Conservation (phyloP, 345 rosid genomes). For the Alliaria petiolata region DNA sequence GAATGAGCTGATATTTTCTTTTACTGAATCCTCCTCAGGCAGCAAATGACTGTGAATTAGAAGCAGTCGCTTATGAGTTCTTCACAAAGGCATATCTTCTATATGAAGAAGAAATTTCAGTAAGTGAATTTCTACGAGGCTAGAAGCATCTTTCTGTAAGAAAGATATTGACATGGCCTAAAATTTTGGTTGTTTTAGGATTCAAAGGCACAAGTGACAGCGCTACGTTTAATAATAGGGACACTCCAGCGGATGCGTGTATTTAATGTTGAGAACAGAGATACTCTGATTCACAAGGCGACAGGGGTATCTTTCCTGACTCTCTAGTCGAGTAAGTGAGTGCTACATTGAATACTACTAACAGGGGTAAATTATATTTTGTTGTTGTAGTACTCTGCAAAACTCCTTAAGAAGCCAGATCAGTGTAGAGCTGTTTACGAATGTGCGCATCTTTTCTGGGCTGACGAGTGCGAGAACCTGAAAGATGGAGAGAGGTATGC, state of each 20-base stretch:
- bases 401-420: slow-evolving; percentile 95
- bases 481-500: slow-evolving; percentile 96
- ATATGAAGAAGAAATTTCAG: slow-evolving; percentile 97
- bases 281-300: slow-evolving; percentile 87
- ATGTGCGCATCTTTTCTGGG: slow-evolving; percentile 95
- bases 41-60: slow-evolving; percentile 86
- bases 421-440: slow-evolving; percentile 96
- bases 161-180: slow-evolving; percentile 14
- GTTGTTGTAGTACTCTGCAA: slow-evolving; percentile 84
- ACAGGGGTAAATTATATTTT: neutral
- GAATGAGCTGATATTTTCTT: slow-evolving; percentile 11
- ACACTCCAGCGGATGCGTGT: slow-evolving; percentile 96
- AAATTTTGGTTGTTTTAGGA: slow-evolving; percentile 49
- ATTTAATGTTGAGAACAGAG: slow-evolving; percentile 91
- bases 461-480: slow-evolving; percentile 69
- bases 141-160: neutral
- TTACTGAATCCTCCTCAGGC: slow-evolving; percentile 47
- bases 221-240: slow-evolving; percentile 82
- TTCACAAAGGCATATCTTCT: slow-evolving; percentile 94
- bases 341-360: neutral
- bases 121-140: slow-evolving; percentile 41
- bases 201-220: slow-evolving; percentile 93
- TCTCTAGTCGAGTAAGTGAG: slow-evolving; percentile 2
- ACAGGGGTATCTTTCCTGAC: slow-evolving; percentile 67
- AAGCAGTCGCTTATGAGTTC: slow-evolving; percentile 85